phyloP scores from a whole-genome alignment of 495 filamentous ascomycete genomes.

The Aspergillus homomorphus region DNA sequence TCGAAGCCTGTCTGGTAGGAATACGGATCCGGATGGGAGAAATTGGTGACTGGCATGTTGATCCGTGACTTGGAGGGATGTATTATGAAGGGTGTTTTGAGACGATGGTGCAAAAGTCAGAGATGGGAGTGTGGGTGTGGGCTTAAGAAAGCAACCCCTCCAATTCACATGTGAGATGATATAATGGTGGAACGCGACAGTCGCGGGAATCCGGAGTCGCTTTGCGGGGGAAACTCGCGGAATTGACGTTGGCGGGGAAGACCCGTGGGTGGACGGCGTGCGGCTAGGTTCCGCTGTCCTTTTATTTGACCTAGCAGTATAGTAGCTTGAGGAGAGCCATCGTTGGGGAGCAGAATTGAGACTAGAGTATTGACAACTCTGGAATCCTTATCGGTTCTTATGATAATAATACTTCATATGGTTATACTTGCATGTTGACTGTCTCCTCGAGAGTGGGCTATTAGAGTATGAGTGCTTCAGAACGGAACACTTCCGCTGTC shows the following conservation, averaged over 20 bases:
- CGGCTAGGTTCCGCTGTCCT: background rate
- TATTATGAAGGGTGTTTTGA: background rate
- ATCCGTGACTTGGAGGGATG: background rate
- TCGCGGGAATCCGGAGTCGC: background rate
- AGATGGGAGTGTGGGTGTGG: background rate
- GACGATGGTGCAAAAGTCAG: background rate
- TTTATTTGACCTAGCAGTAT: no score
- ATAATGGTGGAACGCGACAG: background rate
- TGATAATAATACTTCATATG: no score
- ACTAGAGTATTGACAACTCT: no score
- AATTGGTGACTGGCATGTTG: conserved; percentile 55
- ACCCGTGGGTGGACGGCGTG: background rate
- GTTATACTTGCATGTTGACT: no score
- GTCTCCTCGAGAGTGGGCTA: no score
- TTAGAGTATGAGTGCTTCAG: no score
- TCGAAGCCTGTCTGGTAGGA: conserved; percentile 57
- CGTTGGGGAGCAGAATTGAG: no score
- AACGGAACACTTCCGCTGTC: background rate
- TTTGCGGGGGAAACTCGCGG: background rate
- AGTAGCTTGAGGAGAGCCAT: no score
- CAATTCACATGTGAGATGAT: background rate
- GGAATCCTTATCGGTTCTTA: no score
- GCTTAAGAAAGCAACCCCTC: background rate
- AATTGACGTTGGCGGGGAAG: background rate
- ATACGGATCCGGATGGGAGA: conserved; percentile 55